Evolutionary conservation across 169 alveolate species (phyloP), one percentile per base, ranked within the genome.

Genomic region (Theileria equi): DNA sequence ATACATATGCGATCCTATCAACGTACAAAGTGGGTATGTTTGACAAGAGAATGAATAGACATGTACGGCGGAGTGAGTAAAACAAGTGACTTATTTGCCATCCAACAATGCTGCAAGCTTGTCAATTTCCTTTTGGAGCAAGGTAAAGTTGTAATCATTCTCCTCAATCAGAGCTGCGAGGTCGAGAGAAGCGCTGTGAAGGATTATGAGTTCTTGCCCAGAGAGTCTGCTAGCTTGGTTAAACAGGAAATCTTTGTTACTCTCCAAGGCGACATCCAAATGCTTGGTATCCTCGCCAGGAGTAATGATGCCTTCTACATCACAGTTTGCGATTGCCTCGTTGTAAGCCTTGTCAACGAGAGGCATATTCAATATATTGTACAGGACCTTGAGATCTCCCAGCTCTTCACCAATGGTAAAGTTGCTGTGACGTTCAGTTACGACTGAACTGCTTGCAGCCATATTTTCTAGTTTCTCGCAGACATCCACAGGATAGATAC

Each of bases 141-240:
- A 17, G 17, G 23, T 55, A 34, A 74, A 44, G 21, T 74, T 68
- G 10, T 59, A 49, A 45, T 35, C 65, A 0, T 69, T 69, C 49
- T 74, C 84, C 80, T 74, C 73, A 1, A 74, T 63, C 5, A 74
- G 66, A 6, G 73, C 84, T 3, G 78, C 84, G 32, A 74, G 65
- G 80, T 74, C 84, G 32, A 74, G 54, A 6, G 68, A 63, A 32
- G 63, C 47, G 72, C 84, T 74, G 73, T 74, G 62, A 36, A 74
- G 53, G 6, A 74, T 59, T 10, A 74, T 74, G 41, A 74, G 61
- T 25, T 74, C 84, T 44, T 74, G 84, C 19, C 84, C 84, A 2
- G 84, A 64, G 13, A 74, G 69, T 28, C 84, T 68, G 16, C 80
- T 66, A 11, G 64, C 53, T 38, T 74, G 28, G 28, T 53, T 69